Evolutionary conservation across 495 filamentous ascomycete genomes (phyloP).

Genomic region (Hyphodiscus hymeniophilus): DNA sequence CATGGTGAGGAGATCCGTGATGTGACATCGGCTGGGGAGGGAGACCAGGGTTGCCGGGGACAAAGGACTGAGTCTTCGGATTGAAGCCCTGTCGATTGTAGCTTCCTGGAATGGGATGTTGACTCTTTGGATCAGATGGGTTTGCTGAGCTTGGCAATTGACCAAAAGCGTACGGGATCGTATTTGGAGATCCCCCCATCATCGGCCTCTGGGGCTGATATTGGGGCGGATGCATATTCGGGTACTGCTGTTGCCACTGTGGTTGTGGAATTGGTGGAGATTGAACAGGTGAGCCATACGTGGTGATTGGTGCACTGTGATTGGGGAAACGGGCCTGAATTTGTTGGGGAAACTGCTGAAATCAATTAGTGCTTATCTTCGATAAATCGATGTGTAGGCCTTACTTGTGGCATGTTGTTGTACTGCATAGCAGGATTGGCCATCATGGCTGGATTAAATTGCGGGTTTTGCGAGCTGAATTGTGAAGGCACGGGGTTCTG

Average conservation of each 20-base stretch:
- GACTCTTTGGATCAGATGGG: conserved; percentile 54
- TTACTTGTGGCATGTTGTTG: conserved; percentile 22
- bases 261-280: conserved; percentile 23
- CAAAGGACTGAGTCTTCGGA: conserved; percentile 83
- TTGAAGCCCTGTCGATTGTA: conserved; percentile 83
- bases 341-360: conserved; percentile 19
- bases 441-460: conserved; percentile 32
- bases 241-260: conserved; percentile 25
- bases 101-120: conserved; percentile 73
- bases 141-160: conserved; percentile 66
- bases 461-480: conserved; percentile 22
- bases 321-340: conserved; percentile 25
- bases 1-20: conserved; percentile 25
- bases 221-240: conserved; percentile 19
- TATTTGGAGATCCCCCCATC: conserved; percentile 12
- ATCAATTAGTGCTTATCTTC: conserved; percentile 13
- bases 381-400: background rate
- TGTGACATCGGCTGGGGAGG: conserved; percentile 33
- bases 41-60: conserved; percentile 50
- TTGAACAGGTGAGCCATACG: conserved; percentile 35
- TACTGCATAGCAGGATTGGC: conserved; percentile 24
- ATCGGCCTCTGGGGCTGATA: conserved; percentile 20
- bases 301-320: conserved; percentile 27
- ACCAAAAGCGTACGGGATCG: conserved; percentile 62
- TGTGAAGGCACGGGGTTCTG: conserved; percentile 16